A percentile compares a stretch with the other conserved stretches of the same genome.
Evolutionary conservation across 2,329 filamentous ascomycete species (phyloP).

Genomic region (Piedraia hortae): DNA sequence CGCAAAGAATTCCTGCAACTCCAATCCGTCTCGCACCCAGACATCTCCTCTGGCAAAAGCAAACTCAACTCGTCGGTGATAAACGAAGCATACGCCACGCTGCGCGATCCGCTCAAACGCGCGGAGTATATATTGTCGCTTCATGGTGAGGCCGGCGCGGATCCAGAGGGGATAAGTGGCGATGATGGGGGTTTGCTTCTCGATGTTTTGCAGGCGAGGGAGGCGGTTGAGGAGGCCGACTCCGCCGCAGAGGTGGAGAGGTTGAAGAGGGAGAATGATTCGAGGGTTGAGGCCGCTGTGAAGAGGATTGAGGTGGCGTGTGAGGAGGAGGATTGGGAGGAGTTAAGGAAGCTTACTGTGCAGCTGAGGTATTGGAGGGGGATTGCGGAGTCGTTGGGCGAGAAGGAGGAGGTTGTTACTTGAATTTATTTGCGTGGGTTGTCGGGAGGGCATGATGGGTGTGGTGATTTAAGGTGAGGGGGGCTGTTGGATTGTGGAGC

Average conservation of each 20-base stretch:
- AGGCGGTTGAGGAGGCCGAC: conserved; percentile 29
- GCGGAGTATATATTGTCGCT: conserved; percentile 63
- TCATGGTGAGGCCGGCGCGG: too few species aligned
- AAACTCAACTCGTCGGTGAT: conserved; percentile 43
- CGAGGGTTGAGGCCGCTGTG: conserved; percentile 36
- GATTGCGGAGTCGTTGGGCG: conserved; percentile 52
- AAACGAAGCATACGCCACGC: conserved; percentile 76
- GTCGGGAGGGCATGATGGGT: too few species aligned
- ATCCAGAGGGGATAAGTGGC: conserved; percentile 52
- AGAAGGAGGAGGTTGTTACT: too few species aligned
- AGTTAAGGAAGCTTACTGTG: conserved; percentile 43
- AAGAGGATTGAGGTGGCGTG: conserved; percentile 36
- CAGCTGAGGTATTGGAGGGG: conserved; percentile 74
- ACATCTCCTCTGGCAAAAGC: conserved; percentile 25
- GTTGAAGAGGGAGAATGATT: conserved; percentile 38
- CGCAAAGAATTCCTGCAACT: conserved; percentile 67
- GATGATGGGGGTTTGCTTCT: conserved; percentile 50
- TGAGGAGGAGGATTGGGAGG: conserved; percentile 37
- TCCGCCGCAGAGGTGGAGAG: conserved; percentile 33
- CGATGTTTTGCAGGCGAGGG: conserved; percentile 46
- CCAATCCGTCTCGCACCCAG: conserved; percentile 51
- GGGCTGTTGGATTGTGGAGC: too few species aligned
- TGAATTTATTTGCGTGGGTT: too few species aligned
- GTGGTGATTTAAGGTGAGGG: too few species aligned
- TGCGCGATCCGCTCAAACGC: conserved; percentile 47